phyloP scores from a whole-genome alignment of 768 basidiomycete genomes.

The Boletus sp. region DNA sequence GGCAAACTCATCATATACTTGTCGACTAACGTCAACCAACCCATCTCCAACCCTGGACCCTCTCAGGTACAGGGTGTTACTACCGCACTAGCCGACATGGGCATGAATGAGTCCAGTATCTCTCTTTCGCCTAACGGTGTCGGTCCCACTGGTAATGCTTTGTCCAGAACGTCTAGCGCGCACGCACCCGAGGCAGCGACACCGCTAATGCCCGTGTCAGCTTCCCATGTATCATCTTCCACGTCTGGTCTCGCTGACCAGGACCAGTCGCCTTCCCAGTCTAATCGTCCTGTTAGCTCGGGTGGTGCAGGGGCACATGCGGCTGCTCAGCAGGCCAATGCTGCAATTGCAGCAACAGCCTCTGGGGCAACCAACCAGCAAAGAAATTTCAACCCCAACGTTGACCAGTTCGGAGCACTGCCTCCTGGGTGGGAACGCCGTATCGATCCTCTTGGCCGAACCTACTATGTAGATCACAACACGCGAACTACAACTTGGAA shows the following conservation, averaged over 20 bases:
- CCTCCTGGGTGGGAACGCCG: constrained; percentile 96
- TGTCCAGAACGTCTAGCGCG: constrained; percentile 67
- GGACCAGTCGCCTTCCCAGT: constrained; percentile 27
- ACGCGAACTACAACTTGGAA: constrained; percentile 98
- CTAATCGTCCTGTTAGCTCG: constrained; percentile 38
- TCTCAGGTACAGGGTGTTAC: constrained; percentile 63
- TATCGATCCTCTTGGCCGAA: constrained; percentile 92
- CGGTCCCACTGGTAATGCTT: constrained; percentile 34
- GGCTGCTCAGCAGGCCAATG: constrained; percentile 18
- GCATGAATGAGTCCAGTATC: constrained; percentile 55
- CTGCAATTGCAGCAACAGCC: constrained; percentile 31
- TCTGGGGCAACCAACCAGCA: constrained; percentile 48
- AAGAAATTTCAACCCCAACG: constrained; percentile 91
- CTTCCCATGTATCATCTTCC: constrained; percentile 30
- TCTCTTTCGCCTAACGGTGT: constrained; percentile 53
- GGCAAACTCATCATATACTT: constrained; percentile 97
- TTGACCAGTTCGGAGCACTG: constrained; percentile 90
- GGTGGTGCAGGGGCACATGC: constrained; percentile 22
- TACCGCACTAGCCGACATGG: constrained; percentile 59
- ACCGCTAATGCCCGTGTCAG: constrained; percentile 42
- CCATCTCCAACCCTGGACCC: constrained; percentile 82
- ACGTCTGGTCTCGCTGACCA: constrained; percentile 29
- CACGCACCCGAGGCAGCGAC: constrained; percentile 56
- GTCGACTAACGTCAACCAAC: constrained; percentile 84
- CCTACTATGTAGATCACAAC: constrained; percentile 99